Base-by-base conservation (phyloP, 148 eudicot genomes). In the Agrostemma githago region DNA sequence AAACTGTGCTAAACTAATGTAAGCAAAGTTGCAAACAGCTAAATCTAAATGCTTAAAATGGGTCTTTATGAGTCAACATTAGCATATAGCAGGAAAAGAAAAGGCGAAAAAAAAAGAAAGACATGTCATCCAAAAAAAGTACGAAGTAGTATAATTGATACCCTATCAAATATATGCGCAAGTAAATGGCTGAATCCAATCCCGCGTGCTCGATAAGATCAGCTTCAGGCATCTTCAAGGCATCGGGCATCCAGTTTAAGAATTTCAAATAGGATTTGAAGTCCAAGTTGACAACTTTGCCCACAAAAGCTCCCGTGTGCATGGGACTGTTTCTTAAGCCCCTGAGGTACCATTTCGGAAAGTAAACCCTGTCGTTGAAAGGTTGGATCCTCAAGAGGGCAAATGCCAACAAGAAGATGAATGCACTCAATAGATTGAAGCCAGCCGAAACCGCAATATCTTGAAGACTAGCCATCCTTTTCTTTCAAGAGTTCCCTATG, bases 131-230 rank as follows among this genome's bases (percentile, higher is more conserved):
- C 62, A 76, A 20, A 17, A 63, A 37, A 41, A 37, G 40, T n/a
- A n/a, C n/a, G n/a, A 26, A 26, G 34, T 26, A 48, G 70, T n/a
- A 51, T 0, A n/a, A 5, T 9, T 54, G 60, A 17, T 95, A 95
- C 99, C 96, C 99, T 46, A 90, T 80, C 85, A 92, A 66, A 86
- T 95, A 95, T 66, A 95, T 92, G 21, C 99, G 89, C 79, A 95
- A 81, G 83, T 95, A 95, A 77, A 90, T 96, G 41, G 89, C 97
- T 1, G 99, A 95, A 80, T 95, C 99, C 82, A 95, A 76, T 37
- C 99, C 99, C 8, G 97, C 99, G 72, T 95, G 99, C 72, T 90
- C 91, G 77, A 95, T 90, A 62, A 95, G 97, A 88, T 95, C 97
- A 20, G 84, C 80, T 80, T 95, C 97, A 12, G 99, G 96, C 97